phyloP scores from a whole-genome alignment of 345 rosid genomes.

The Gossypium sturtianum region DNA sequence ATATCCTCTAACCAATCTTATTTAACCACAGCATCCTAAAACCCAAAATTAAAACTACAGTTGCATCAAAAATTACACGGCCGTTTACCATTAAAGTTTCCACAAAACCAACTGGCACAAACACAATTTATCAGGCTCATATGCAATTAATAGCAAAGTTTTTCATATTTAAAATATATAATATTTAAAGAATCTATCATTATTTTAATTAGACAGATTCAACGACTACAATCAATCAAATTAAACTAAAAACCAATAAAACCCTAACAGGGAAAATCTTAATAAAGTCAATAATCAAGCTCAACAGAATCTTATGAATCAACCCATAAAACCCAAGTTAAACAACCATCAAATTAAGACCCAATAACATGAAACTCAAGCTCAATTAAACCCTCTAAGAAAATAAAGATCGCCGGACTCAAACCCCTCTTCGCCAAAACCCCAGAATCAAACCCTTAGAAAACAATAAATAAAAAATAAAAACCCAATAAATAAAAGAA shows the following conservation, averaged over 20 bases:
- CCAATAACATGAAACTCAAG: constrained; percentile 21
- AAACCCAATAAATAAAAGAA: neutral
- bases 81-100: neutral
- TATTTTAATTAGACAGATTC: neutral
- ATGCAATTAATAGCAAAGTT: neutral
- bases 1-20: neutral
- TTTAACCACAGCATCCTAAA: neutral
- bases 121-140: neutral
- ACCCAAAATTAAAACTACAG: neutral
- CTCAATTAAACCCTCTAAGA: constrained; percentile 21
- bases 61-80: neutral
- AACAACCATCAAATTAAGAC: constrained; percentile 3
- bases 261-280: constrained; percentile 22
- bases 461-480: constrained; percentile 2
- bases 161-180: neutral
- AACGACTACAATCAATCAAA: neutral
- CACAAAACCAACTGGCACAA: neutral
- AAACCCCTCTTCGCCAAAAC: constrained; percentile 23
- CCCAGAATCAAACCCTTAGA: constrained; percentile 41
- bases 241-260: constrained; percentile 21
- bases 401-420: constrained; percentile 25
- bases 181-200: neutral
- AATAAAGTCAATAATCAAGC: constrained; percentile 13
- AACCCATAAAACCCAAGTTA: constrained; percentile 13
- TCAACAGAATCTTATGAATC: constrained; percentile 9